These are phyloP conservation scores for Fragilariopsis cylindrus DNA, from an alignment of 108 stramenopile species.

Conservation along the genomic window DNA sequence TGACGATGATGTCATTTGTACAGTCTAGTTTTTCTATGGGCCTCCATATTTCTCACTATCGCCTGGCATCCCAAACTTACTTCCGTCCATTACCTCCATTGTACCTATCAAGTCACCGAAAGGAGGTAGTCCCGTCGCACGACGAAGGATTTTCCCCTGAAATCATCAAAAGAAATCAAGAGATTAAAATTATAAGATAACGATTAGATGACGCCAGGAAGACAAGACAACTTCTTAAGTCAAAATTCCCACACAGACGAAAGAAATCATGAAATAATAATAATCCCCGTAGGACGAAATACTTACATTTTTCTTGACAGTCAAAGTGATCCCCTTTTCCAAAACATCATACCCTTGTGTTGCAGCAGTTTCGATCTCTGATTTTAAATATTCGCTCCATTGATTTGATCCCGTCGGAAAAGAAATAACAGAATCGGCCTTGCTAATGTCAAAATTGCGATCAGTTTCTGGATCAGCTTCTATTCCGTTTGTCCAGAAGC, in stretches of 20 bases:
- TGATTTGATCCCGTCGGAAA: constrained; percentile 54
- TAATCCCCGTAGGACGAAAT: no score
- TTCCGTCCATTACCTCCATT: constrained; percentile 83
- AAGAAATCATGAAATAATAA: no score
- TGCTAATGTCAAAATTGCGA: constrained; percentile 63
- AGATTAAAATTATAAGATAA: no score
- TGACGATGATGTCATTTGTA: no score
- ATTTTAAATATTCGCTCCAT: constrained; percentile 68
- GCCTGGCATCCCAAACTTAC: constrained; percentile 77
- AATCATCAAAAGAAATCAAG: no score
- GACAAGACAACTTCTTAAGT: no score
- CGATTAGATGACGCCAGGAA: no score
- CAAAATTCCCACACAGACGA: no score
- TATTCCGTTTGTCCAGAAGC: constrained; percentile 32
- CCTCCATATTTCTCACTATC: constrained; percentile 55
- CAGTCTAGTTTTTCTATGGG: constrained; percentile 14
- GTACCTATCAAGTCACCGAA: constrained; percentile 50
- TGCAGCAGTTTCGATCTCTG: constrained; percentile 69
- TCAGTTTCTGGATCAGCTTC: constrained; percentile 43
- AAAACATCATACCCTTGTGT: constrained; percentile 82
- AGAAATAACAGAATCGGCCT: constrained; percentile 64
- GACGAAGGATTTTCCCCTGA: constrained; percentile 64
- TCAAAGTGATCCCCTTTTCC: constrained; percentile 70
- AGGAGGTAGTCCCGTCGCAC: constrained; percentile 77
- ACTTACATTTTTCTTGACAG: constrained; percentile 72